phyloP scores from a whole-genome alignment of 1,139 yeast genomes.

The Hyphopichia fennica region DNA sequence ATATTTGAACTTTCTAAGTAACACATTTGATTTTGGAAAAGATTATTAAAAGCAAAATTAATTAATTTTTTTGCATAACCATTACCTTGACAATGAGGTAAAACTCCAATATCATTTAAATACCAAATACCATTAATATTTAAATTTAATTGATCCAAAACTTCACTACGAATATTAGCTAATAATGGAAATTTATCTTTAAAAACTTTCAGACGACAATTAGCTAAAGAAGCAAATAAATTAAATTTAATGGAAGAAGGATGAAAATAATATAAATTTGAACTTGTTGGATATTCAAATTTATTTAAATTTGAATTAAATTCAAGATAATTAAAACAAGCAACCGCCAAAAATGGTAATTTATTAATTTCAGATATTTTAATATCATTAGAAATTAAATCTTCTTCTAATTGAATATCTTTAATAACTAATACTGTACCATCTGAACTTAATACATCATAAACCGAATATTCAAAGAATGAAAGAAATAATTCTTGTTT shows the following conservation, averaged over 20 bases:
- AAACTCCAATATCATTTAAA: constrained; percentile 39
- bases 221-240: constrained; percentile 32
- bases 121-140: constrained; percentile 28
- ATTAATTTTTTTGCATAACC: constrained; percentile 38
- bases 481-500: constrained; percentile 37
- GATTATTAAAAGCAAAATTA: constrained; percentile 27
- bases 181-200: constrained; percentile 37
- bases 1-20: constrained; percentile 56
- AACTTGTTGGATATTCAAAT: constrained; percentile 8
- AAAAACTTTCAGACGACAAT: constrained; percentile 35
- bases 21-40: constrained; percentile 19
- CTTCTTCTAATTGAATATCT: constrained; percentile 30
- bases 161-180: constrained; percentile 30
- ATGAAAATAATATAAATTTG: constrained; percentile 21
- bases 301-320: constrained; percentile 23
- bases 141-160: constrained; percentile 9
- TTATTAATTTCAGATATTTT: constrained; percentile 5
- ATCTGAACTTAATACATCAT: constrained; percentile 34
- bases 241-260: constrained; percentile 34
- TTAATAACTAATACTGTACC: constrained; percentile 35
- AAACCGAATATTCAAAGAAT: constrained; percentile 37
- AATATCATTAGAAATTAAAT: constrained; percentile 1
- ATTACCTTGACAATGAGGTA: constrained; percentile 41
- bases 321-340: constrained; percentile 38
- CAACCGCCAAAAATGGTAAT: constrained; percentile 35